Conservation (phyloP, 1,284 basidiomycete genomes). For the Ustilago nuda region DNA sequence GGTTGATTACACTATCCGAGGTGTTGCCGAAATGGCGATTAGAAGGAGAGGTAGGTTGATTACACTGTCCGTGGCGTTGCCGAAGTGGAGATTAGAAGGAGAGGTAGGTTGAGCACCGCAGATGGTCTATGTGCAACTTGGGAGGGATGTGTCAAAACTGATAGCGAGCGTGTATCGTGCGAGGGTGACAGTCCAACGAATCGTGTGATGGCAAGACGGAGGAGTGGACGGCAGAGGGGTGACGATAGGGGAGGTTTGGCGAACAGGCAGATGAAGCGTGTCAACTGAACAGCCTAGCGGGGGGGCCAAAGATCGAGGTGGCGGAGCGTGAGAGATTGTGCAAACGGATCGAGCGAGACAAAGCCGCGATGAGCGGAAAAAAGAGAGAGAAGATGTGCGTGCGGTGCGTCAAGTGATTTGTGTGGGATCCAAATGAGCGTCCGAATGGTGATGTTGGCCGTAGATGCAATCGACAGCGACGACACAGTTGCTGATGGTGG, state of each 20-base stretch:
- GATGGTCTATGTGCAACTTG: neutral
- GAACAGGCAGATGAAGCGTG: neutral
- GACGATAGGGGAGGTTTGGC: neutral
- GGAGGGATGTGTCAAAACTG: neutral
- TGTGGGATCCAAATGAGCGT: too few species aligned
- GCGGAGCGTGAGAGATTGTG: neutral
- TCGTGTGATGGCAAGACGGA: too few species aligned
- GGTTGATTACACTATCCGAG: neutral
- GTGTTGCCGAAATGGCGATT: neutral
- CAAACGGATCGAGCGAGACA: too few species aligned
- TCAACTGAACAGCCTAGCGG: neutral
- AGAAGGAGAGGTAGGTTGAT: neutral
- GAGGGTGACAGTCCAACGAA: too few species aligned
- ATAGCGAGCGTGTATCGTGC: neutral
- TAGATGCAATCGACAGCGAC: too few species aligned
- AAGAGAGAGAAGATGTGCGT: too few species aligned
- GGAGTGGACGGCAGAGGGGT: neutral
- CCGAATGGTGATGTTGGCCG: too few species aligned
- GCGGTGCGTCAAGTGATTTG: too few species aligned
- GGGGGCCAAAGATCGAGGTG: neutral
- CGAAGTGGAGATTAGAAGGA: neutral
- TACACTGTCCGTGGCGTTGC: neutral
- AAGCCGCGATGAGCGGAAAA: too few species aligned
- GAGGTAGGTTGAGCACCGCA: constrained; percentile 10
- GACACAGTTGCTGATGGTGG: too few species aligned